Evolutionary conservation across 306 rosid genomes (phyloP).

Genomic region (Trifolium fragiferum): DNA sequence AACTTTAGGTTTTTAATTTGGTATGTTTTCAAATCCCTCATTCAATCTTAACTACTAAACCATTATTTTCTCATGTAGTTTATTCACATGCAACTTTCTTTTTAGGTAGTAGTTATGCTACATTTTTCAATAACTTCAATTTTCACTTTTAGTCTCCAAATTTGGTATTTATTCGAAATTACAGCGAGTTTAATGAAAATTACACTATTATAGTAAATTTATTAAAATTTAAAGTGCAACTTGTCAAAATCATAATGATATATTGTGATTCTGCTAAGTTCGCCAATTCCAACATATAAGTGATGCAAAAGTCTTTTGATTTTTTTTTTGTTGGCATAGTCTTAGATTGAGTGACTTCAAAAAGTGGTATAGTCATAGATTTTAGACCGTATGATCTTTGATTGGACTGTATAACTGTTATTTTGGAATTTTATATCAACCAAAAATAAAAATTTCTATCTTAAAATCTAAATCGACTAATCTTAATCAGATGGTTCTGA

Average conservation of each 20-base stretch:
- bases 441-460: too few relatives aligned
- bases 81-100: neutral
- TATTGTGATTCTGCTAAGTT: neutral
- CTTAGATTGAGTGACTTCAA: too few relatives aligned
- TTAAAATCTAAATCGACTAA: too few relatives aligned
- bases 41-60: neutral
- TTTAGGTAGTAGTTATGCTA: neutral
- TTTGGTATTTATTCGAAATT: neutral
- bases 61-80: slow-evolving; percentile 6
- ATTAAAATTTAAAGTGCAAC: neutral
- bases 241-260: neutral
- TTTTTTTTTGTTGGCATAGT: too few relatives aligned
- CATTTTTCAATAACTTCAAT: neutral
- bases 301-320: neutral
- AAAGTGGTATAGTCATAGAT: too few relatives aligned
- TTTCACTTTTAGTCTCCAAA: neutral
- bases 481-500: too few relatives aligned
- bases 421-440: too few relatives aligned
- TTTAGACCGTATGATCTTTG: too few relatives aligned
- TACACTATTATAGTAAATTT: neutral
- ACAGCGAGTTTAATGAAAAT: too few relatives aligned
- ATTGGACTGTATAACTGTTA: too few relatives aligned
- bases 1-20: slow-evolving; percentile 6
- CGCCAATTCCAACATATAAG: neutral
- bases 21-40: slow-evolving; percentile 23